A percentile compares a stretch with the other conserved stretches of the same genome.
Conservation (phyloP, 2,329 filamentous ascomycete genomes). For the Tolypocladium ovalisporum region DNA sequence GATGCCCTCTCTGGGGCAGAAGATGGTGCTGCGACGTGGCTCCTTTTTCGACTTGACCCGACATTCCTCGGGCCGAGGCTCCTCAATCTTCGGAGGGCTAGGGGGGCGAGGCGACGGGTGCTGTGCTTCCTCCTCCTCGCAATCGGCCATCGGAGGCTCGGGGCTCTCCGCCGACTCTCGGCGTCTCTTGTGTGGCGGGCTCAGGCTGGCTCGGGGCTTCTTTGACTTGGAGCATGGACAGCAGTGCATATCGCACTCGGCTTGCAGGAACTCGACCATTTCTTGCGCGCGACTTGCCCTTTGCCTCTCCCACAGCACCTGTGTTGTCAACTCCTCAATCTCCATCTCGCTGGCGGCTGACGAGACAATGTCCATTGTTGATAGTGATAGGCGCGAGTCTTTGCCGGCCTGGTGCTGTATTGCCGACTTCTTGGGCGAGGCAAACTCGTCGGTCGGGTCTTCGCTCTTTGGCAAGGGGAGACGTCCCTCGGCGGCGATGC, state of each 20-base stretch:
- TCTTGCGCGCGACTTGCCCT: constrained; percentile 60
- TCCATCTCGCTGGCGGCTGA: constrained; percentile 47
- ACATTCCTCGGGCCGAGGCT: constrained; percentile 7
- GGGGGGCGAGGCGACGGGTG: constrained; percentile 7
- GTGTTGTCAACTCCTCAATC: constrained; percentile 42
- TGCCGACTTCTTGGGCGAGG: constrained; percentile 42
- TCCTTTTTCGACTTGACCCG: constrained; percentile 22
- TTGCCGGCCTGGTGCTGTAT: constrained; percentile 19
- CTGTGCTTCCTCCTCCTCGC: constrained; percentile 24
- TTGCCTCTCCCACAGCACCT: constrained; percentile 48
- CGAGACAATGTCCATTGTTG: constrained; percentile 38
- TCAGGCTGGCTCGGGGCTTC: constrained; percentile 7
- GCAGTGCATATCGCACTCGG: constrained; percentile 60
- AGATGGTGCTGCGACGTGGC: constrained; percentile 40
- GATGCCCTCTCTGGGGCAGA: constrained; percentile 51
- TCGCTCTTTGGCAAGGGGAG: constrained; percentile 49
- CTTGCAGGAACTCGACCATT: constrained; percentile 63
- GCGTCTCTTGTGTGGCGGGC: constrained; percentile 9
- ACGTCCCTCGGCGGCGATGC: constrained; percentile 60
- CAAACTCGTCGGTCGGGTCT: constrained; percentile 50
- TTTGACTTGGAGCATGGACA: constrained; percentile 45
- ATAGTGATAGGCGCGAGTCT: constrained; percentile 34
- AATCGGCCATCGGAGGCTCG: background rate
- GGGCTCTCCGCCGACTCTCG: constrained; percentile 6
- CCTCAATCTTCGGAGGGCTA: constrained; percentile 9